These are phyloP conservation scores for Arachnopeziza araneosa DNA, from an alignment of 2,329 filamentous ascomycete species.

Conservation along the genomic window DNA sequence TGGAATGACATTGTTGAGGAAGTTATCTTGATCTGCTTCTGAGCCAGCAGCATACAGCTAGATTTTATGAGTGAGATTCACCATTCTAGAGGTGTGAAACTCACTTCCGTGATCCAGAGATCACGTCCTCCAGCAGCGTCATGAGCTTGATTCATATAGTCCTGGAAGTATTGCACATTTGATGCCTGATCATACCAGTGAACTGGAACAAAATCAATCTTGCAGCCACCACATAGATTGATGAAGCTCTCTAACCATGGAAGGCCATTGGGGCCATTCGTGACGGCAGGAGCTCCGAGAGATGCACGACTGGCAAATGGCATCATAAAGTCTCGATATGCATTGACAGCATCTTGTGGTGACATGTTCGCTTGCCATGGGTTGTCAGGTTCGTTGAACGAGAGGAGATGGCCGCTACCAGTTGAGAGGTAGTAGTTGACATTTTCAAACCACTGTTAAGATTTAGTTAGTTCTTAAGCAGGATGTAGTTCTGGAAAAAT, in stretches of 20 bases:
- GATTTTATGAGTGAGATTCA: background rate
- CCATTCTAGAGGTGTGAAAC: background rate
- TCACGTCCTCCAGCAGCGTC: constrained; percentile 5
- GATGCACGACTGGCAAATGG: constrained; percentile 36
- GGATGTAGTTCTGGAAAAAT: background rate
- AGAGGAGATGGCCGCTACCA: constrained; percentile 51
- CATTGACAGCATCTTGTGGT: constrained; percentile 41
- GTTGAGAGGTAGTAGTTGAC: constrained; percentile 44
- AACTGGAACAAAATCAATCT: constrained; percentile 37
- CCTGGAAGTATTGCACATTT: constrained; percentile 36
- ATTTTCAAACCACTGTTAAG: constrained; percentile 27
- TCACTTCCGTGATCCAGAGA: constrained; percentile 28
- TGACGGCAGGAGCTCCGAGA: constrained; percentile 39
- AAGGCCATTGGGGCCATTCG: constrained; percentile 35
- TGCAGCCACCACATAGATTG: constrained; percentile 33
- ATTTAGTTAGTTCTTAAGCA: background rate
- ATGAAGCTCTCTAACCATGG: constrained; percentile 38
- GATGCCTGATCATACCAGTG: constrained; percentile 34
- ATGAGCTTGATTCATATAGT: constrained; percentile 33
- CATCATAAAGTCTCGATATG: constrained; percentile 37
- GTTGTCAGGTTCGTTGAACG: constrained; percentile 40
- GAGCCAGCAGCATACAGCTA: constrained; percentile 21
- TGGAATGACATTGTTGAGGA: constrained; percentile 36
- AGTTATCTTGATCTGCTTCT: constrained; percentile 30
- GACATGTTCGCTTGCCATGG: constrained; percentile 6